Conservation (phyloP, 257 asterid species). For the Voacanga thouarsii region DNA sequence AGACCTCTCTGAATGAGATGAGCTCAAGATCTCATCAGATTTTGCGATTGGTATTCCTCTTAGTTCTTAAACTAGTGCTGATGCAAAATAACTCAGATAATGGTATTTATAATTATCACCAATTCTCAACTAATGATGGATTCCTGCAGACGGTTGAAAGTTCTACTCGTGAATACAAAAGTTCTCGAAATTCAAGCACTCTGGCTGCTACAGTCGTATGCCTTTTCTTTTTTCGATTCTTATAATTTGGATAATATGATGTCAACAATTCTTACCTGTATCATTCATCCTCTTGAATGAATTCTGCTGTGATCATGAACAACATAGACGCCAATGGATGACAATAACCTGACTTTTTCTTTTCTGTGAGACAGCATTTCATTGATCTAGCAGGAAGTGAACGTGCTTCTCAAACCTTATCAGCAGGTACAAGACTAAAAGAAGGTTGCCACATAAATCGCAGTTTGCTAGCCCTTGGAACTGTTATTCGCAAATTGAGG, state of each 20-base stretch:
- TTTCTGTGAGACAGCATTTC: constrained; percentile 46
- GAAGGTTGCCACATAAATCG: constrained; percentile 95
- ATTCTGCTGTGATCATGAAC: neutral
- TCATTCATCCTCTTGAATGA: no score
- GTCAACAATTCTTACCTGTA: neutral
- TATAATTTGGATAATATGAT: no score
- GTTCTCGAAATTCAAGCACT: constrained; percentile 50
- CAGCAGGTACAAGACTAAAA: constrained; percentile 66
- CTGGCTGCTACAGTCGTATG: constrained; percentile 88
- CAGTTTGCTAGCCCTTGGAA: constrained; percentile 89
- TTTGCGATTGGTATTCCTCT: constrained; percentile 61
- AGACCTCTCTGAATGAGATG: constrained; percentile 78
- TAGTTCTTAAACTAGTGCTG: neutral
- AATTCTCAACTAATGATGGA: constrained; percentile 4
- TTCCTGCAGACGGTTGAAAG: constrained; percentile 73
- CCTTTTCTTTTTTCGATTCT: neutral
- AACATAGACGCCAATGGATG: neutral
- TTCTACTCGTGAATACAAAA: constrained; percentile 44
- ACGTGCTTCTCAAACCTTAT: constrained; percentile 79
- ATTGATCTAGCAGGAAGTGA: constrained; percentile 98
- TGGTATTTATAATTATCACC: neutral
- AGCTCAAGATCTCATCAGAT: constrained; percentile 98
- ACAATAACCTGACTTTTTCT: neutral
- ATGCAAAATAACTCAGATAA: neutral
- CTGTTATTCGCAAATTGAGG: constrained; percentile 92